phyloP scores from a whole-genome alignment of 305 asterid species.

The Coffea humblotiana region DNA sequence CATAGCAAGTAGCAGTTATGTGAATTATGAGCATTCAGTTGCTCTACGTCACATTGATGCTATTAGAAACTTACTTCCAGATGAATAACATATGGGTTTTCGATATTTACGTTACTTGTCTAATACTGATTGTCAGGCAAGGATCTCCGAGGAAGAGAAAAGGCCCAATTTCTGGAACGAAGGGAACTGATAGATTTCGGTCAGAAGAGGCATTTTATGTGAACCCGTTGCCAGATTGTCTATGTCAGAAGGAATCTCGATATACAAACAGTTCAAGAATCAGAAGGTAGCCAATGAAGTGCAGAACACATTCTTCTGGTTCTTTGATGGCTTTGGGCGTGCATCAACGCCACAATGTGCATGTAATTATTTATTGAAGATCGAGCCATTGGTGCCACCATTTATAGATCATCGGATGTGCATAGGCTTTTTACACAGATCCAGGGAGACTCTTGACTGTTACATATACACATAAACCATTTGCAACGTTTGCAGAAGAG shows the following conservation, averaged over 20 bases:
- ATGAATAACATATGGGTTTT: neutral
- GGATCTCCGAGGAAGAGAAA: slow-evolving; percentile 96
- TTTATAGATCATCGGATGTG: neutral
- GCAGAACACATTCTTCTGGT: neutral
- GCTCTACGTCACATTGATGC: neutral
- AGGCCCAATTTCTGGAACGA: slow-evolving; percentile 90
- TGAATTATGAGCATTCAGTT: neutral
- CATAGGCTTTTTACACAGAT: slow-evolving; percentile 8
- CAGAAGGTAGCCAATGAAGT: slow-evolving; percentile 27
- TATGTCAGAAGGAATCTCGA: slow-evolving; percentile 55
- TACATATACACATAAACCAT: neutral
- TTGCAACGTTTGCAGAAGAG: neutral
- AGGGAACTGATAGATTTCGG: slow-evolving; percentile 85
- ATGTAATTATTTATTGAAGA: slow-evolving; percentile 1
- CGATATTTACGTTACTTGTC: neutral
- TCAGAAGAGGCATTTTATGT: slow-evolving; percentile 93
- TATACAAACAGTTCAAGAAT: slow-evolving; percentile 30
- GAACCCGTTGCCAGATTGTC: slow-evolving; percentile 91
- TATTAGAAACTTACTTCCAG: neutral
- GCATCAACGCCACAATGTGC: neutral
- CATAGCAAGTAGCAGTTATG: neutral
- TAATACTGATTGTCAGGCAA: slow-evolving; percentile 57
- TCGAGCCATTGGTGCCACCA: slow-evolving; percentile 1
- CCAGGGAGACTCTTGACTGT: slow-evolving; percentile 7
- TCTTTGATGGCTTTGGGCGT: neutral